Evolutionary conservation across 495 filamentous ascomycete genomes (phyloP), one percentile per base, ranked within the genome.

Genomic region (Cetradonia linearis): DNA sequence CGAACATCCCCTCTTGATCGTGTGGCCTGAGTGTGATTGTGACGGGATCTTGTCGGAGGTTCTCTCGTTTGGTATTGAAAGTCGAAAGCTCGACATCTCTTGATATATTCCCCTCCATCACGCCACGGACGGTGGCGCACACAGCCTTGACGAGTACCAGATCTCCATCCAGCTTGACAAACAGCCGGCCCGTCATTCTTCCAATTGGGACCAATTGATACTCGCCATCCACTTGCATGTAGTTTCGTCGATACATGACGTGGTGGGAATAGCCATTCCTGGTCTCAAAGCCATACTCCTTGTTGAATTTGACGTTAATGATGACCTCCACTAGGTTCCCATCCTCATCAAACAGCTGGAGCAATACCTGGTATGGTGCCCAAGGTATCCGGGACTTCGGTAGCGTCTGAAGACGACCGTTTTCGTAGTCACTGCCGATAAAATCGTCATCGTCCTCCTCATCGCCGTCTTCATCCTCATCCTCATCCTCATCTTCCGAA

Each of bases 221-320:
- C 20, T 23, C n/a, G 13, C 5, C 42, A 23, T 46, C 71, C 63
- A 49, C 40, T 65, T 59, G 6, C 46, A 59, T 52, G 25, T 59
- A 59, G 18, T 59, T 59, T 3, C 57, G 46, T 7, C 57, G 46
- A 18, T 59, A 59, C 5, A 49, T 36, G n/a, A 59, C 49, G 8
- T 25, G 37, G 23, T 25, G 33, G n/a, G 30, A 11, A 9, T 34
- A 14, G 23, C 28, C 57, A 33, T 20, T n/a, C 37, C 30, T 50
- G 1, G 48, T 49, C 9, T 46, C 42, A 8, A 23, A n/a, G 9
- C 42, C 42, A 46, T 23, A 46, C 25, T 11, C 2, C 25, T 46
- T 46, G 8, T 1, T 14, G 1, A 20, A 9, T 3, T 8, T 46
- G 20, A 20, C 20, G 10, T 5, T 10, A 3, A 3, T 10, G 5